Percentiles rank a stretch among this genome's conserved stretches.
Conservation (phyloP, 805 yeast genomes). For the Cyberlindnera bimundalis region DNA sequence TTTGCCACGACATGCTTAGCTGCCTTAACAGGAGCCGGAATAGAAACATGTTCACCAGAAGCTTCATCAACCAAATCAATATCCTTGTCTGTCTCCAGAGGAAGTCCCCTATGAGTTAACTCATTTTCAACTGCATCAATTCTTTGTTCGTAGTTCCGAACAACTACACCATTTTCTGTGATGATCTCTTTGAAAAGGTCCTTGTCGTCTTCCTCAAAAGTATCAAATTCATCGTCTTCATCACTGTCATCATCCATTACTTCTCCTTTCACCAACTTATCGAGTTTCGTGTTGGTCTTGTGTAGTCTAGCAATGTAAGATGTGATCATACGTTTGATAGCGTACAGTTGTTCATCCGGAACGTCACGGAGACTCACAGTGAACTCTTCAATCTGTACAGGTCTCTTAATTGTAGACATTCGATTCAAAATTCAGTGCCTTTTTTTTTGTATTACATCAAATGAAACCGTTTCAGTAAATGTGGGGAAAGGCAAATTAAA, state of each 20-base stretch:
- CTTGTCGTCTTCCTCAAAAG: constrained; percentile 40
- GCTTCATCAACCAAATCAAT: not conserved
- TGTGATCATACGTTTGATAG: constrained; percentile 32
- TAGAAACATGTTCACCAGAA: not conserved
- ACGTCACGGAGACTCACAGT: constrained; percentile 50
- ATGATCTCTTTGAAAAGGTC: constrained; percentile 51
- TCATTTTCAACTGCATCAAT: constrained; percentile 45
- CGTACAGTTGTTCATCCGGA: constrained; percentile 40
- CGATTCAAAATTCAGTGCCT: too few species aligned
- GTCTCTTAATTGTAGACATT: constrained; percentile 33
- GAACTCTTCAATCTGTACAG: constrained; percentile 45
- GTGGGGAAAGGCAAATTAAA: too few species aligned
- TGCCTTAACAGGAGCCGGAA: not conserved
- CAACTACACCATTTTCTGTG: constrained; percentile 52
- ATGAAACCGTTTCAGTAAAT: too few species aligned
- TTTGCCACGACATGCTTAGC: constrained; percentile 13
- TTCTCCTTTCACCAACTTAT: constrained; percentile 38
- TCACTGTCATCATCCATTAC: constrained; percentile 22
- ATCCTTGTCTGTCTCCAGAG: not conserved
- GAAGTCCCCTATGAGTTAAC: constrained; percentile 38
- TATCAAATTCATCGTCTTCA: constrained; percentile 26
- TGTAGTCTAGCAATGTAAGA: constrained; percentile 44
- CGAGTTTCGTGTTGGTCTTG: constrained; percentile 50
- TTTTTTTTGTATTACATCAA: too few species aligned
- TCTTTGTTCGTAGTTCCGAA: constrained; percentile 47